Conservation (phyloP, 2,329 filamentous ascomycete genomes). For the Botrytis pseudocinerea region DNA sequence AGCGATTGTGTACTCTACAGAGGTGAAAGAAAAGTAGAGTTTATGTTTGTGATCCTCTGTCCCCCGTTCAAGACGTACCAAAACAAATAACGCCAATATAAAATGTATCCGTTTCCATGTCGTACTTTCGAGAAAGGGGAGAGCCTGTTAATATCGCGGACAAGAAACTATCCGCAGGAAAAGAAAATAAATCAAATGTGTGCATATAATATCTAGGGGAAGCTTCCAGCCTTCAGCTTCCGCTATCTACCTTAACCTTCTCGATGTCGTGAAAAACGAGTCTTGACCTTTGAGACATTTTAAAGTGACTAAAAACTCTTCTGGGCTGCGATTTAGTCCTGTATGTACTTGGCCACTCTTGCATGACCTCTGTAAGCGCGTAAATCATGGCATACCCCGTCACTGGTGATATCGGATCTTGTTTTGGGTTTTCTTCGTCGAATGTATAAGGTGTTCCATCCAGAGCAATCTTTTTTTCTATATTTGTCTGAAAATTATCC, state of each 20-base stretch:
- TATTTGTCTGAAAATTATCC: not conserved
- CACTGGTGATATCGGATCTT: not conserved
- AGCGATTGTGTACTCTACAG: not conserved
- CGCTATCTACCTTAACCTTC: constrained; percentile 14
- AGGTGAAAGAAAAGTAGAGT: constrained; percentile 3
- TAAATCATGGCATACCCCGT: constrained; percentile 15
- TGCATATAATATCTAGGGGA: constrained; percentile 6
- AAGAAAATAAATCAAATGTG: constrained; percentile 17
- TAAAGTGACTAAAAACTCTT: not conserved
- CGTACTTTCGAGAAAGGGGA: not conserved
- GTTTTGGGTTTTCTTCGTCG: not conserved
- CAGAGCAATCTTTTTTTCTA: not conserved
- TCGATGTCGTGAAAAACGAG: constrained; percentile 5
- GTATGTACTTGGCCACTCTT: not conserved
- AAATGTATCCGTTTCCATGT: constrained; percentile 16
- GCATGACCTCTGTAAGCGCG: not conserved
- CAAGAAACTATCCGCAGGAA: not conserved
- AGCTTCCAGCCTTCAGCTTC: not conserved
- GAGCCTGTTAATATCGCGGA: not conserved
- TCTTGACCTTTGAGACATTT: not conserved
- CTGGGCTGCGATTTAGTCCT: not conserved
- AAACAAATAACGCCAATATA: constrained; percentile 15
- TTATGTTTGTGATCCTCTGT: not conserved
- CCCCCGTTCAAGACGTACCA: constrained; percentile 5
- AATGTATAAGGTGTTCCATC: not conserved